These are phyloP conservation scores for Phylloboletellus chloephorus DNA, from an alignment of 1,284 basidiomycete genomes.

Conservation along the genomic window DNA sequence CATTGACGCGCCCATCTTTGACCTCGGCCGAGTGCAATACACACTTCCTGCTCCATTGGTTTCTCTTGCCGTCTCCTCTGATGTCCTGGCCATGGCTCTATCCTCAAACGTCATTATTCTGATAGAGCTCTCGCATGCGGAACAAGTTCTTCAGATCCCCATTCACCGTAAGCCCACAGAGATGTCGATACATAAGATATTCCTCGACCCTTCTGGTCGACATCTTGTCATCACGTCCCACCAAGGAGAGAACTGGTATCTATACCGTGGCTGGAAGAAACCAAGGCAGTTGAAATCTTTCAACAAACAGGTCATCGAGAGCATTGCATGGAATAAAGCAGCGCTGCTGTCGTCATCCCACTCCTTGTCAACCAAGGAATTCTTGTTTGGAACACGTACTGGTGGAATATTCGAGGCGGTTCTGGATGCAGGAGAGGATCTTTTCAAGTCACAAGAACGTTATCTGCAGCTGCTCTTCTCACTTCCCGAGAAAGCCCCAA, in stretches of 20 bases:
- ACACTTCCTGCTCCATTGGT: slow-evolving; percentile 77
- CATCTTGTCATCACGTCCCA: slow-evolving; percentile 85
- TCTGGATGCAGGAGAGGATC: slow-evolving; percentile 83
- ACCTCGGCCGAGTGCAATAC: slow-evolving; percentile 84
- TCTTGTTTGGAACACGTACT: slow-evolving; percentile 83
- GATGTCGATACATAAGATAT: slow-evolving; percentile 71
- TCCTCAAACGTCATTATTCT: slow-evolving; percentile 74
- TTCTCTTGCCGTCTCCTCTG: slow-evolving; percentile 78
- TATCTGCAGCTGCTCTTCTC: slow-evolving; percentile 78
- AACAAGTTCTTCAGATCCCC: slow-evolving; percentile 73
- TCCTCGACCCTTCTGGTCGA: slow-evolving; percentile 86
- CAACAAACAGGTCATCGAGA: slow-evolving; percentile 80
- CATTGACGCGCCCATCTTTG: slow-evolving; percentile 65
- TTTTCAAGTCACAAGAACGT: slow-evolving; percentile 85
- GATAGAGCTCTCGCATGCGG: slow-evolving; percentile 79
- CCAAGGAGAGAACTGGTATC: slow-evolving; percentile 93
- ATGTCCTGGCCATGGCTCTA: slow-evolving; percentile 81
- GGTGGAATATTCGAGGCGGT: slow-evolving; percentile 84
- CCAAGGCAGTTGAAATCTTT: slow-evolving; percentile 74
- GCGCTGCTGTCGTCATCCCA: slow-evolving; percentile 59
- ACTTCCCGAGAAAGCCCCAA: slow-evolving; percentile 70
- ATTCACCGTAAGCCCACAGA: slow-evolving; percentile 70
- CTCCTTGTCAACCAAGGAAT: slow-evolving; percentile 73
- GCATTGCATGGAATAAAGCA: slow-evolving; percentile 91
- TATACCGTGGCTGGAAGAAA: slow-evolving; percentile 77